phyloP scores from a whole-genome alignment of 2,329 filamentous ascomycete species.

The Penicillium nordicum region DNA sequence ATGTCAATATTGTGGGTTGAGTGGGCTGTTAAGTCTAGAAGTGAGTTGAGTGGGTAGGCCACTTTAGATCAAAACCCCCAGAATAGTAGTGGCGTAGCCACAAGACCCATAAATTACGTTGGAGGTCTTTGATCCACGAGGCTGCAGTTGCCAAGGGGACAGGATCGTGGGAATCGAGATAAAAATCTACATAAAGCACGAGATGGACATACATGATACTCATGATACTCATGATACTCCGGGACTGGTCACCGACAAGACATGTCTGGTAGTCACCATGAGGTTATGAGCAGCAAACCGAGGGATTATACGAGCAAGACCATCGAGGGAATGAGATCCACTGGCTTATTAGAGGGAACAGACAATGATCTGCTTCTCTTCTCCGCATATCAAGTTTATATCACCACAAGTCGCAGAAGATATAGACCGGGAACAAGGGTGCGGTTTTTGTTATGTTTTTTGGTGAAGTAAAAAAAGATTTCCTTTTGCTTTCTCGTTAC shows the following conservation, averaged over 20 bases:
- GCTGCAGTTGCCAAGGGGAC: background rate
- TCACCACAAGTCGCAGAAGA: background rate
- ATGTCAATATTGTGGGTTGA: background rate
- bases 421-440: background rate
- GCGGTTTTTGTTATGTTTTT: slow-evolving; percentile 16
- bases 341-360: background rate
- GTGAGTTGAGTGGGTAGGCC: background rate
- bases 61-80: background rate
- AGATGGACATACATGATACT: background rate
- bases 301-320: background rate
- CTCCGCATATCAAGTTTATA: background rate
- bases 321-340: background rate
- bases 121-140: background rate
- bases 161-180: background rate
- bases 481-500: slow-evolving; percentile 30
- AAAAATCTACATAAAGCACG: background rate
- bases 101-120: slow-evolving; percentile 6
- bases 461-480: slow-evolving; percentile 22
- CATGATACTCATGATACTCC: background rate
- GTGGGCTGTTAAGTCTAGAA: background rate
- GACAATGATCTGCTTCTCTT: background rate
- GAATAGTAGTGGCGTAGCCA: slow-evolving; percentile 1
- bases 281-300: background rate
- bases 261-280: background rate
- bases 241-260: too few species aligned